Evolutionary conservation across 2,329 filamentous ascomycete species (phyloP), one percentile per base, ranked within the genome.

Genomic region (Capronia americana): DNA sequence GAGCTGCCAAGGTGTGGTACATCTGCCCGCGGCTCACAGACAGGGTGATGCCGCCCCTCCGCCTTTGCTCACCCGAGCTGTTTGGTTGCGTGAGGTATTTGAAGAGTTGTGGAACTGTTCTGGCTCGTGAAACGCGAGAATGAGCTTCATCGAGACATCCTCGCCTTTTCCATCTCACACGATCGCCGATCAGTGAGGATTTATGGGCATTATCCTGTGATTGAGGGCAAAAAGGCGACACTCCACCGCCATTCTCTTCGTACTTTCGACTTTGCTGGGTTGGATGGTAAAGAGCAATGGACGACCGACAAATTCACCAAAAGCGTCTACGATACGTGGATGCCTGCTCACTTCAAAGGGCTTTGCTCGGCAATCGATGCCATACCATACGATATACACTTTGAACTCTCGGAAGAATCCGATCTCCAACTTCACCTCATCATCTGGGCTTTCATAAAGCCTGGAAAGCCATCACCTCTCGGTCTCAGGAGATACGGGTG

Each of bases 91-190:
- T n/a, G n/a, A n/a, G n/a, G n/a, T n/a, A n/a, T n/a, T n/a, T n/a
- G 30, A 44, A 34, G 55, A 23, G 61, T 73, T 56, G 69, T 74
- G 32, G 68, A 73, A 61, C 71, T 75, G 26, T 75, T 71, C 17
- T 74, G 66, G 61, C 48, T 67, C 0, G 72, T 75, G 23, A 74
- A 74, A 57, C 63, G 65, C 8, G 69, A 71, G 46, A 59, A 73
- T 1, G 77, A 82, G 66, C 59, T 82, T 23, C 11, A 82, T 68
- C 75, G 76, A n/a, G 72, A 82, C 67, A 78, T 83, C 28, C 74
- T 83, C 8, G 76, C 75, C 23, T 84, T 82, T 65, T 83, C 80
- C 4, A 69, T 82, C 67, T 82, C 79, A 6, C 73, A 79, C 51
- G 75, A 79, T 68, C 54, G 77, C 46, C 6, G 44, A 1, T 68